Conservation (phyloP, 2,329 filamentous ascomycete genomes). For the Neonectria ditissima region DNA sequence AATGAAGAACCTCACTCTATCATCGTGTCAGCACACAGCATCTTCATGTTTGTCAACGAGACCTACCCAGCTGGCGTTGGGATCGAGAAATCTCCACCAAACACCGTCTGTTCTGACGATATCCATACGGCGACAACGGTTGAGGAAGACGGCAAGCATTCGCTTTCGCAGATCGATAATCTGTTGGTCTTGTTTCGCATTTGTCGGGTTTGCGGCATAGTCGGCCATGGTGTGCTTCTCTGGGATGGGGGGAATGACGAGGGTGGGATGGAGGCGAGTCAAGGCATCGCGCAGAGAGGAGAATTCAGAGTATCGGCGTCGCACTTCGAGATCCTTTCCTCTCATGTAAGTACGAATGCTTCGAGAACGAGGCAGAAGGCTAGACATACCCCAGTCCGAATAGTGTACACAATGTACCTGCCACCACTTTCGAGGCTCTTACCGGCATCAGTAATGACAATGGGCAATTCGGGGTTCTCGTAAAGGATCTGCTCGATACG, state of each 20-base stretch:
- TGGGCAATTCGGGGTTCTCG: slow-evolving; percentile 90
- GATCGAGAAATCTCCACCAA: slow-evolving; percentile 97
- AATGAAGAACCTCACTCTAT: slow-evolving; percentile 93
- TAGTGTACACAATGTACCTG: slow-evolving; percentile 96
- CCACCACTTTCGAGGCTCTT: slow-evolving; percentile 94
- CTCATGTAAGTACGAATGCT: slow-evolving; percentile 12
- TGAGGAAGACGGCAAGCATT: slow-evolving; percentile 96
- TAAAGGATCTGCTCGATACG: slow-evolving; percentile 98
- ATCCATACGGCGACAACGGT: slow-evolving; percentile 92
- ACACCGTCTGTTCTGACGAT: slow-evolving; percentile 92
- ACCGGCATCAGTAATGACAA: slow-evolving; percentile 92
- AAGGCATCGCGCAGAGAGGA: slow-evolving; percentile 89
- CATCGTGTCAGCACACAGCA: slow-evolving; percentile 33
- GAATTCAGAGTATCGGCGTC: slow-evolving; percentile 96
- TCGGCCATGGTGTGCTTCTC: slow-evolving; percentile 99
- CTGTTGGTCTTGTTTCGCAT: slow-evolving; percentile 95
- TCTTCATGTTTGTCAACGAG: slow-evolving; percentile 2
- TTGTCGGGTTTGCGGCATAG: slow-evolving; percentile 97
- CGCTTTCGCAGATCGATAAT: slow-evolving; percentile 97
- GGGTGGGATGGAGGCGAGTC: slow-evolving; percentile 90
- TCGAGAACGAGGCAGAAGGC: background rate
- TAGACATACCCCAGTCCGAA: slow-evolving; percentile 91
- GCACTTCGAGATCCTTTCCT: slow-evolving; percentile 88
- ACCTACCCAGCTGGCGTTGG: slow-evolving; percentile 96
- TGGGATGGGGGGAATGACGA: slow-evolving; percentile 96